Base-by-base conservation (phyloP, 306 rosid genomes). In the Sophora flavescens region DNA sequence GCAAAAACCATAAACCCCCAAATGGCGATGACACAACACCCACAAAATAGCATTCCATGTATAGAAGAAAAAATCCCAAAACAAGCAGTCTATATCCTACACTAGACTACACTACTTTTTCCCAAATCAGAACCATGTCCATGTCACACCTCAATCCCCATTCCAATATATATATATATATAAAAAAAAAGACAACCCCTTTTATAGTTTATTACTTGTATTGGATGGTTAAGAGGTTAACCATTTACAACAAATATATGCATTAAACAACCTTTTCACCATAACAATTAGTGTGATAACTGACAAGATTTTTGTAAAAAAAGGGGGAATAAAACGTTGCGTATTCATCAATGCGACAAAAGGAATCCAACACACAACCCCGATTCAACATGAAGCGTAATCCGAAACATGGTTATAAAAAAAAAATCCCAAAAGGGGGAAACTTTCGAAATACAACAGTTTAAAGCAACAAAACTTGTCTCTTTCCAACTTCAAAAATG, bases 61-160 rank as follows among this genome's bases (percentile, higher is more conserved):
- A 73, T 5, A 8, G 44, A 8, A 72, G 0, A 5, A 5, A 50
- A 32, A 70, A 33, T 6, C 36, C 36, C 3, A 22, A 28, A 38
- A 7, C 2, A 78, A 50, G 17, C 8, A 1, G 5, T 70, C 48
- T 1, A 42, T 42, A 9, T 42, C 48, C 48, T 42, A 42, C 48
- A 42, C 62, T n/a, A 17, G 10, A 44, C 38, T 26, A 4, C 15
- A 45, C 42, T 26, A 51, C 14, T 53, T 64, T 30, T 17, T 9
- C 58, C 41, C 68, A 68, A 51, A 79, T 52, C 60, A n/a, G 45
- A 44, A 47, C n/a, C 60, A 28, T 14, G 59, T 59, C 9, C 78
- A 44, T 28, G 48, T 44, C 41, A 59, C n/a, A 48, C 11, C 66
- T 60, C 5, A 16, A 30, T 30, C 48, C 48, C 48, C 14, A 8